Percentiles rank a stretch among this genome's conserved stretches.
These are phyloP conservation scores for Pleomassaria siparia DNA, from an alignment of 2,329 filamentous ascomycete genomes.

Conservation along the genomic window DNA sequence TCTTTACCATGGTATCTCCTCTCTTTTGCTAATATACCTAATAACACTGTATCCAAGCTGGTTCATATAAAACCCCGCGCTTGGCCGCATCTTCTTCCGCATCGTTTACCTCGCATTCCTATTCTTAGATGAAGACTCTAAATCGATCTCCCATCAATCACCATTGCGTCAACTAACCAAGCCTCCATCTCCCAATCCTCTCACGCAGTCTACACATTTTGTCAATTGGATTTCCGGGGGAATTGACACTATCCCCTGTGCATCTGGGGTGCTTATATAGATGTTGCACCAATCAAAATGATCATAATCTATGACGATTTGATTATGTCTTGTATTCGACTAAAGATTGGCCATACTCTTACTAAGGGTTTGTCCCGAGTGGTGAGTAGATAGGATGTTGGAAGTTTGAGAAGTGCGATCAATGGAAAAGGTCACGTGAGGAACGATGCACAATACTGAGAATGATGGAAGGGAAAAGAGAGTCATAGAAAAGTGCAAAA, in stretches of 20 bases:
- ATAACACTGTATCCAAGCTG: no score
- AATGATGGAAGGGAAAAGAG: no score
- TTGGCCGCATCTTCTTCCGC: conserved; percentile 1
- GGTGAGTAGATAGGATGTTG: no score
- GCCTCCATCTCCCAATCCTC: neutral
- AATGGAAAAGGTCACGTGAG: no score
- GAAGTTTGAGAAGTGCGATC: no score
- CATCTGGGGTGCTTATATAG: neutral
- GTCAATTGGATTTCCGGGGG: neutral
- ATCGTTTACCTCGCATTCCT: neutral
- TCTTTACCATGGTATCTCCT: no score
- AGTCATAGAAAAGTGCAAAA: no score
- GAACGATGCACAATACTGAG: no score
- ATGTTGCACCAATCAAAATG: conserved; percentile 2
- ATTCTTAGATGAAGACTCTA: conserved; percentile 2
- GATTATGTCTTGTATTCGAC: conserved; percentile 9
- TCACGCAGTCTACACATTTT: neutral
- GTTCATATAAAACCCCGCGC: neutral
- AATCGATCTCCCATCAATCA: neutral
- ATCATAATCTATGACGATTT: neutral
- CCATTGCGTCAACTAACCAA: no score
- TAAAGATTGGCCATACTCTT: conserved; percentile 3
- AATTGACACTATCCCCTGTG: neutral
- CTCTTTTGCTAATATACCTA: no score
- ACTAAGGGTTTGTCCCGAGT: conserved; percentile 9